Evolutionary conservation across 2,329 filamentous ascomycete genomes (phyloP), one percentile per base, ranked within the genome.

Genomic region (Anthostomella pinea): DNA sequence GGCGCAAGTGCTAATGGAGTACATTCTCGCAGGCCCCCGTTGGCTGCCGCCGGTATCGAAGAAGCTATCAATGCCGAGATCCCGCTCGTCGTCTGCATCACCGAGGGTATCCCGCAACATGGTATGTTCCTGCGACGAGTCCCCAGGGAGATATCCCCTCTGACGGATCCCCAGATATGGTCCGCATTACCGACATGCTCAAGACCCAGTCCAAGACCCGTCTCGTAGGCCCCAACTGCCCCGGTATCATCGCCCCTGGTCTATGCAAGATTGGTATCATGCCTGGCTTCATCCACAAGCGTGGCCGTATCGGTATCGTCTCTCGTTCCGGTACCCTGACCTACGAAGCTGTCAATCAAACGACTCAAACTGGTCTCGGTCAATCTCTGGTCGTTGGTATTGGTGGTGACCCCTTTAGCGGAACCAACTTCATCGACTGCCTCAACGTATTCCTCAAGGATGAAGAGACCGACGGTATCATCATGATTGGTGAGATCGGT

Each of bases 261-360:
- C 91, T 95, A 81, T 98, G 93, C 82, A 98, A 98, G 77, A 97
- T 98, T 63, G 93, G 93, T 64, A 98, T 98, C 74, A 97, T 98
- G 93, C 88, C 93, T 51, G 93, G 93, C 59, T 96, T 97, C 79
- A 97, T 98, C 74, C 93, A 98, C 83, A 97, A 97, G 81, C 88
- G 90, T 69, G 93, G 93, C 58, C 90, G 93, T 67, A 90, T 98
- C 64, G 93, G 93, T 63, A 97, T 98, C 67, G 93, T 98, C 69
- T 96, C 90, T 57, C 87, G 93, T 59, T 97, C 93, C 62, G 93
- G 93, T 61, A 98, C 93, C 54, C 83, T 98, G 49, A 98, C 93
- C 62, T 98, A 98, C 76, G 93, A 98, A 76, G 93, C 93, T 63
- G 93, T 98, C 71, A 97, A 97, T 80, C 93, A 98, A 75, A 98